Evolutionary conservation across 2,329 filamentous ascomycete species (phyloP).

Genomic region (Colletotrichum cuscutae): DNA sequence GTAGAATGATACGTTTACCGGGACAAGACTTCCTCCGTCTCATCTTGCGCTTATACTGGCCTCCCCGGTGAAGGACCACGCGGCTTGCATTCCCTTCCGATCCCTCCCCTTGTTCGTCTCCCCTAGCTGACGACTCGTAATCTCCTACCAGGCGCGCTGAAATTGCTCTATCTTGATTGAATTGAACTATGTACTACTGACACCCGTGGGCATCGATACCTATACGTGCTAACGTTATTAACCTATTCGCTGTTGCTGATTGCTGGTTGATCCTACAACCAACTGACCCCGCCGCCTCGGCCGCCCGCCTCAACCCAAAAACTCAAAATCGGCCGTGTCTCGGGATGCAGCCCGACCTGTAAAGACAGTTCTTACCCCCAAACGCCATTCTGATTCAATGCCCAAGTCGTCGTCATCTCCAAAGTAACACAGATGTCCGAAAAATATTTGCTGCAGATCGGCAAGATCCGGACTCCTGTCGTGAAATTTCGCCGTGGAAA

Average conservation of each 20-base stretch:
- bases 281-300: conserved; percentile 1
- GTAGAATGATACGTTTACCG: not conserved
- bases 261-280: not conserved
- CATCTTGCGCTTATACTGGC: not conserved
- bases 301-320: not conserved
- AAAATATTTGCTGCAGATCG: not conserved
- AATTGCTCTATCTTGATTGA: conserved; percentile 7
- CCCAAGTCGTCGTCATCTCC: conserved; percentile 4
- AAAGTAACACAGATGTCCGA: not conserved
- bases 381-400: conserved; percentile 27
- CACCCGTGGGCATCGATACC: conserved; percentile 13
- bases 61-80: not conserved
- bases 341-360: not conserved
- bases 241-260: not conserved
- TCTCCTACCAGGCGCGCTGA: not conserved
- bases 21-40: not conserved
- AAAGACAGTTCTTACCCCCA: conserved; percentile 27
- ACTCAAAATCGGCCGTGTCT: conserved; percentile 1
- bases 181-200: conserved; percentile 27
- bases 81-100: not conserved
- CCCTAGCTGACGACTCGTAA: not conserved
- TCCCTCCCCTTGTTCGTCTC: not conserved
- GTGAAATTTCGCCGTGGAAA: not conserved
- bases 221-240: conserved; percentile 12
- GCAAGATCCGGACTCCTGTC: not conserved